Evolutionary conservation across 257 asterid genomes (phyloP).

Genomic region (Nicotiana undulata): DNA sequence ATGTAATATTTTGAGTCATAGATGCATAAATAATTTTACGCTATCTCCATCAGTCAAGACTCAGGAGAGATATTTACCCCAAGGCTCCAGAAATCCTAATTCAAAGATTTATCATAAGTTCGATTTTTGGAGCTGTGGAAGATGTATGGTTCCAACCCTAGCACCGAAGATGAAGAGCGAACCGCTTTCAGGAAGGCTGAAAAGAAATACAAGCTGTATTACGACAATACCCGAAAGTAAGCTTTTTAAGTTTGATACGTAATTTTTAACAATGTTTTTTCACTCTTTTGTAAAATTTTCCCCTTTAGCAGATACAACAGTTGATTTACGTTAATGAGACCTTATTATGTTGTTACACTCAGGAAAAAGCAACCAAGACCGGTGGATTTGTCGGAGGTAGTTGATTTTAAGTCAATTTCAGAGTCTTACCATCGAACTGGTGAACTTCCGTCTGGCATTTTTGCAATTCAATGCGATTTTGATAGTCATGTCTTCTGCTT

Average conservation of each 20-base stretch:
- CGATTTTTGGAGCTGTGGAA: neutral
- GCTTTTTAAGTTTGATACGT: neutral
- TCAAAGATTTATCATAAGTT: neutral
- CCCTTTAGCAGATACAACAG: neutral
- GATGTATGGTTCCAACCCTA: slow-evolving; percentile 59
- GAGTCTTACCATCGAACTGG: slow-evolving; percentile 39
- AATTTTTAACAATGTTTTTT: neutral
- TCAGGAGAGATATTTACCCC: too few species aligned
- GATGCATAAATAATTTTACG: too few species aligned
- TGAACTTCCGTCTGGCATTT: slow-evolving; percentile 54
- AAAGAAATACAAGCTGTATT: slow-evolving; percentile 86
- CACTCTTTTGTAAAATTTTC: neutral
- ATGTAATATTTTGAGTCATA: too few species aligned
- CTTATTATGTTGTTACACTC: neutral
- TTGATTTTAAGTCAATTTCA: slow-evolving; percentile 75
- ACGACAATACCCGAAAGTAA: slow-evolving; percentile 63
- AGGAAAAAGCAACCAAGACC: slow-evolving; percentile 67
- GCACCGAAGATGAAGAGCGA: slow-evolving; percentile 57
- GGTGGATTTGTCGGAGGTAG: slow-evolving; percentile 85
- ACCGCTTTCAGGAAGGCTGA: slow-evolving; percentile 86
- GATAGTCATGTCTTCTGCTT: slow-evolving; percentile 58
- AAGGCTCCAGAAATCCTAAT: neutral
- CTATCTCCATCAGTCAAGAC: too few species aligned
- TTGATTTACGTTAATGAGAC: neutral
- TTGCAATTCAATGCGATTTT: slow-evolving; percentile 35